These are phyloP conservation scores for Sporothrix inflata DNA, from an alignment of 2,329 filamentous ascomycete genomes.

Conservation along the genomic window DNA sequence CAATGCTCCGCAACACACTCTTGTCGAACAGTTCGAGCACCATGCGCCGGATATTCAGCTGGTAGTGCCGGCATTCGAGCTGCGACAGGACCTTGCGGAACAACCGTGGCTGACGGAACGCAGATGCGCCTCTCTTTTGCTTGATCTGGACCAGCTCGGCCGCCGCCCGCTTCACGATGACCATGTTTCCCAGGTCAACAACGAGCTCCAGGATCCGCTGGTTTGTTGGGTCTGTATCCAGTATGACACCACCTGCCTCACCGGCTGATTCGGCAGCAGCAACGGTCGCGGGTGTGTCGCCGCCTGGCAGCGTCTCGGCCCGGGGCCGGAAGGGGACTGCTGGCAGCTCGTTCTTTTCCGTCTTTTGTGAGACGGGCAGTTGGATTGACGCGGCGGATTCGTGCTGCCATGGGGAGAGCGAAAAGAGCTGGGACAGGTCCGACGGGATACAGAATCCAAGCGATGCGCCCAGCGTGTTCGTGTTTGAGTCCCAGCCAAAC, in stretches of 20 bases:
- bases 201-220: constrained; percentile 84
- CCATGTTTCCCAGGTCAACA: constrained; percentile 88
- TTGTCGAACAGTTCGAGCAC: constrained; percentile 95
- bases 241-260: constrained; percentile 41
- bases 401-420: constrained; percentile 64
- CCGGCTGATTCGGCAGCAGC: constrained; percentile 39
- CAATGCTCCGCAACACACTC: constrained; percentile 79
- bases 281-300: constrained; percentile 35
- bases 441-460: constrained; percentile 86
- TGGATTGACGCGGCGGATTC: constrained; percentile 52
- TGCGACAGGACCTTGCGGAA: constrained; percentile 86
- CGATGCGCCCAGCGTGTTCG: constrained; percentile 78
- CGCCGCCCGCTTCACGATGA: constrained; percentile 85
- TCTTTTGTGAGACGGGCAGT: constrained; percentile 57
- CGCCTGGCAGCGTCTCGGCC: constrained; percentile 37
- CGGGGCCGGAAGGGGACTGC: constrained; percentile 47
- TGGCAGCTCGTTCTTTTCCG: constrained; percentile 51
- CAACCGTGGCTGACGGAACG: constrained; percentile 74
- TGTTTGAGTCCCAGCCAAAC: constrained; percentile 89
- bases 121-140: constrained; percentile 70
- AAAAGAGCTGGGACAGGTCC: constrained; percentile 77
- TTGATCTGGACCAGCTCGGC: constrained; percentile 81
- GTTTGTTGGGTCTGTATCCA: constrained; percentile 53
- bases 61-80: constrained; percentile 86
- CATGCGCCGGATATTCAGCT: constrained; percentile 82